Conservation (phyloP, 2,329 filamentous ascomycete genomes). For the Aspergillus sp. region DNA sequence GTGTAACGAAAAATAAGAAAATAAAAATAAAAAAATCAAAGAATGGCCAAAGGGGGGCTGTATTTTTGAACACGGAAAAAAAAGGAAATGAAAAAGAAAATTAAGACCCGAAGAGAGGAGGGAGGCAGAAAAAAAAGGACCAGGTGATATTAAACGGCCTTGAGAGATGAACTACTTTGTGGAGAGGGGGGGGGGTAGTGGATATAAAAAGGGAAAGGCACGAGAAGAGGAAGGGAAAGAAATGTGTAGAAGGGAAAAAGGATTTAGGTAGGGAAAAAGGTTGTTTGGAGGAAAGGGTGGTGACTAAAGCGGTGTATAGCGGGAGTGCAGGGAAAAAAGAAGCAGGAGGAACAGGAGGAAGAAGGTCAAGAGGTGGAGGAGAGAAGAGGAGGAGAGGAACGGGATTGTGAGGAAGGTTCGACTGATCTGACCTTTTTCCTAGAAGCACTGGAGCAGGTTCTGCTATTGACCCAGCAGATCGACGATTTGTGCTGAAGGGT, state of each 20-base stretch:
- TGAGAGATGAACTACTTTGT: conserved; percentile 7
- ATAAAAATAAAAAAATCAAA: conserved; percentile 10
- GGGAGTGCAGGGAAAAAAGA: conserved; percentile 3
- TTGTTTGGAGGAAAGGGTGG: conserved; percentile 11
- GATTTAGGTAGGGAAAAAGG: conserved; percentile 15
- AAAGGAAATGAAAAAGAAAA: conserved; percentile 13
- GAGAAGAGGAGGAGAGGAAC: conserved; percentile 6
- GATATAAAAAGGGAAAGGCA: conserved; percentile 7
- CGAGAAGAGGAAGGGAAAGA: conserved; percentile 8
- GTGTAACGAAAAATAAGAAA: not conserved
- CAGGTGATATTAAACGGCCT: conserved; percentile 4
- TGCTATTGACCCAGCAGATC: conserved; percentile 23
- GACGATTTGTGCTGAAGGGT: conserved; percentile 23
- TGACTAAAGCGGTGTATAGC: conserved; percentile 28
- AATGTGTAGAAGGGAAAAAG: conserved; percentile 9
- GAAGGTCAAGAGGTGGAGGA: not conserved
- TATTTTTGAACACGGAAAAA: not conserved
- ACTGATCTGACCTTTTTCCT: conserved; percentile 28
- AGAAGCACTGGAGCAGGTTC: conserved; percentile 20
- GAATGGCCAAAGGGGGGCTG: too few species aligned
- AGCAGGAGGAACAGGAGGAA: not conserved
- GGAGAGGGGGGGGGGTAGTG: not conserved
- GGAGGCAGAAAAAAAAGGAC: not conserved
- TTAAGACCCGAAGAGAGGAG: not conserved
- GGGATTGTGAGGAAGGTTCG: conserved; percentile 14